These are phyloP conservation scores for Herpotrichia juniperi DNA, from an alignment of 2,329 filamentous ascomycete genomes.

Conservation along the genomic window DNA sequence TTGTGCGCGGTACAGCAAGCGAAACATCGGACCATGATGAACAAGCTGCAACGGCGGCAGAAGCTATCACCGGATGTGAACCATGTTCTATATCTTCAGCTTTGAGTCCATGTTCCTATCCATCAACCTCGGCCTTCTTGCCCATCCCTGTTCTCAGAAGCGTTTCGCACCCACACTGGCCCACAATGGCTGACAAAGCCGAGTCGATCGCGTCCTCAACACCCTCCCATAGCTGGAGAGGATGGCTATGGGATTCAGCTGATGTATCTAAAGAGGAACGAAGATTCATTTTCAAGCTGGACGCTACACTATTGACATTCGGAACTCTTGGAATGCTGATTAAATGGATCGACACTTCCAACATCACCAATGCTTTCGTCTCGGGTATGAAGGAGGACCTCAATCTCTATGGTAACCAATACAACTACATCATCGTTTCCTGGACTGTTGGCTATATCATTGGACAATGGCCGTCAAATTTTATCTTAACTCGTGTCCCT, in stretches of 20 bases:
- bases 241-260: constrained; percentile 29
- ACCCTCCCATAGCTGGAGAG: constrained; percentile 15
- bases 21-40: neutral
- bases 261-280: constrained; percentile 26
- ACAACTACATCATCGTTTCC: constrained; percentile 57
- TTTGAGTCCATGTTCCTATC: neutral
- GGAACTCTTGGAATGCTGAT: constrained; percentile 46
- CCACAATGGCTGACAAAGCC: neutral
- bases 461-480: constrained; percentile 27
- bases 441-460: constrained; percentile 66
- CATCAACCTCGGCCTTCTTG: neutral
- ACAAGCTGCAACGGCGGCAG: neutral
- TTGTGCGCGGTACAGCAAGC: neutral
- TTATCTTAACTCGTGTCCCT: constrained; percentile 26
- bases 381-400: constrained; percentile 38
- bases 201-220: constrained; percentile 5
- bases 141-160: neutral
- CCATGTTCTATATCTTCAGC: too few species aligned
- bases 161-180: neutral
- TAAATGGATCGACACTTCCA: constrained; percentile 31
- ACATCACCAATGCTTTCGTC: constrained; percentile 33
- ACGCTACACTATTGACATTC: constrained; percentile 54
- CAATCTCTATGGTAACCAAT: constrained; percentile 25
- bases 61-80: neutral
- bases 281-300: constrained; percentile 32